Evolutionary conservation across 2,329 filamentous ascomycete species (phyloP).

Genomic region (Penicillium aurantiogriseum): DNA sequence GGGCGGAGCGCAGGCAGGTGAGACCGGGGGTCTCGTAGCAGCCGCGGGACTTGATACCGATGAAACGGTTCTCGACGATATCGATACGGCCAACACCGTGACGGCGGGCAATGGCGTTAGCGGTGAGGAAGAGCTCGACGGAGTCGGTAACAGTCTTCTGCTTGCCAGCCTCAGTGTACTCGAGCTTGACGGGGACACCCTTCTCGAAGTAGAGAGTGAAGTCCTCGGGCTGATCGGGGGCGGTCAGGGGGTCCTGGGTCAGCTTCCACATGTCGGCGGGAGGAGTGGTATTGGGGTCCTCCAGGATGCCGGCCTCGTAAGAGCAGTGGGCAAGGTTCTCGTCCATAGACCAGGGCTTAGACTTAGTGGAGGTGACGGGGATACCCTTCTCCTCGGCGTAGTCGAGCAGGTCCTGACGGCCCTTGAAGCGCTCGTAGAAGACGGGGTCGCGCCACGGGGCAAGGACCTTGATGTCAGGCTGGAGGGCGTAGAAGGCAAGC

Average conservation of each 20-base stretch:
- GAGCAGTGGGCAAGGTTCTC: slow-evolving; percentile 60
- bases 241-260: slow-evolving; percentile 65
- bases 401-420: slow-evolving; percentile 50
- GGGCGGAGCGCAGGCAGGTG: slow-evolving; percentile 35
- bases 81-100: slow-evolving; percentile 78
- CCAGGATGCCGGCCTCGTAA: slow-evolving; percentile 70
- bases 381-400: slow-evolving; percentile 50
- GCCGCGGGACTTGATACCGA: slow-evolving; percentile 75
- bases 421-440: slow-evolving; percentile 51
- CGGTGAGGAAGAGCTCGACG: slow-evolving; percentile 68
- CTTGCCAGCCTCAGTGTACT: slow-evolving; percentile 50
- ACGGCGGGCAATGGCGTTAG: slow-evolving; percentile 68
- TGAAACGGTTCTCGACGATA: slow-evolving; percentile 79
- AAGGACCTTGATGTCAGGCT: slow-evolving; percentile 50
- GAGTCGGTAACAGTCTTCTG: slow-evolving; percentile 63
- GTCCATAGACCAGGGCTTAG: slow-evolving; percentile 54
- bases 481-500: slow-evolving; percentile 50
- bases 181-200: slow-evolving; percentile 69
- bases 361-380: slow-evolving; percentile 50
- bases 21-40: slow-evolving; percentile 64
- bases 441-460: slow-evolving; percentile 50
- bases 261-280: slow-evolving; percentile 76
- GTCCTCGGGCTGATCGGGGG: slow-evolving; percentile 68
- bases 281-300: slow-evolving; percentile 59
- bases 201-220: slow-evolving; percentile 71